phyloP scores from a whole-genome alignment of 345 rosid species.

The Cochlearia excelsa region DNA sequence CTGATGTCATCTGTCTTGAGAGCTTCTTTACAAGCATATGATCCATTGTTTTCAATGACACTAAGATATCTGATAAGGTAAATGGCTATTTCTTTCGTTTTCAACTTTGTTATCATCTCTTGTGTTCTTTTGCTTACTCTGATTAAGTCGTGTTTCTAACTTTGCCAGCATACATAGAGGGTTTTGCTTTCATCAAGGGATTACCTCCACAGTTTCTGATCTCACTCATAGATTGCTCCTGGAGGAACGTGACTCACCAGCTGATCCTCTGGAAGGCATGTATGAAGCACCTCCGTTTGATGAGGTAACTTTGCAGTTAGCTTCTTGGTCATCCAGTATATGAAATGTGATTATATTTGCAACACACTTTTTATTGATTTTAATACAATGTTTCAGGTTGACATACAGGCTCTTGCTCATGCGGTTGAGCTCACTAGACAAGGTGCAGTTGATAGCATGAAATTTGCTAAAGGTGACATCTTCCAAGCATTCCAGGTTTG shows the following conservation, averaged over 20 bases:
- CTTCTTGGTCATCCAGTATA: conserved; percentile 15
- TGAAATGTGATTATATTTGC: conserved; percentile 1
- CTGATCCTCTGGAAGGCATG: conserved; percentile 61
- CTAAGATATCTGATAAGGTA: conserved; percentile 87
- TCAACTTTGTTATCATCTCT: background rate
- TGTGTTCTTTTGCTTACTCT: conserved; percentile 4
- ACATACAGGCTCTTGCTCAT: conserved; percentile 96
- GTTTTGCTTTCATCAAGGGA: conserved; percentile 77
- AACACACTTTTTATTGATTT: conserved; percentile 6
- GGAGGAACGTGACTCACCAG: conserved; percentile 86
- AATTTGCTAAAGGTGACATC: conserved; percentile 88
- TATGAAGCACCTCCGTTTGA: conserved; percentile 87
- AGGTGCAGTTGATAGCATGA: conserved; percentile 95
- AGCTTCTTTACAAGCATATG: conserved; percentile 82
- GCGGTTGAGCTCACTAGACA: conserved; percentile 93
- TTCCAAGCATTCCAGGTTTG: conserved; percentile 88
- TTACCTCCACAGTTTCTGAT: conserved; percentile 75
- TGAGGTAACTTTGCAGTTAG: conserved; percentile 51
- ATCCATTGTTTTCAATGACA: conserved; percentile 79
- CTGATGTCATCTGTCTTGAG: conserved; percentile 79
- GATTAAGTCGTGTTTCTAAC: conserved; percentile 17
- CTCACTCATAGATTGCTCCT: conserved; percentile 82
- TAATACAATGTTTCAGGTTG: conserved; percentile 51
- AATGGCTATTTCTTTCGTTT: background rate
- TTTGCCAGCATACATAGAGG: conserved; percentile 76